A percentile compares a stretch with the other conserved stretches of the same genome.
Evolutionary conservation across 805 yeast species (phyloP).

Genomic region (Wickerhamiella sergipiensis): DNA sequence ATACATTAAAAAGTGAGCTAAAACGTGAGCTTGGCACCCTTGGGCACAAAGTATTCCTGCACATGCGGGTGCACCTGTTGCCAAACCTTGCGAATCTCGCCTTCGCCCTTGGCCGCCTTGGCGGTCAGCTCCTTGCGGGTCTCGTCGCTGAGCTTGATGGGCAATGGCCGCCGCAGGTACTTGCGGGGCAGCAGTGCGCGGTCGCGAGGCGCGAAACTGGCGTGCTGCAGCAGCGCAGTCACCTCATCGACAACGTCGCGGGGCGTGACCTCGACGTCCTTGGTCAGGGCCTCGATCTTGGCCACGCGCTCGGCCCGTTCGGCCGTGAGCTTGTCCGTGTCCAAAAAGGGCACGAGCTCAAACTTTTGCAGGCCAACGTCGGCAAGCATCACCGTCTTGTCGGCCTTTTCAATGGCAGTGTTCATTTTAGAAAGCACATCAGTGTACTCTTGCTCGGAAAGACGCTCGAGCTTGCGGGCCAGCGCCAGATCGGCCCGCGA

Average conservation of each 20-base stretch:
- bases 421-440: constrained; percentile 23
- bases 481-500: constrained; percentile 27
- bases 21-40: constrained; percentile 17
- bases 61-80: constrained; percentile 41
- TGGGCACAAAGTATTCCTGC: constrained; percentile 31
- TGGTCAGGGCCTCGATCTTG: constrained; percentile 15
- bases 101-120: constrained; percentile 35
- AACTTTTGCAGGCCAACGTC: constrained; percentile 19
- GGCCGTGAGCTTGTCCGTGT: constrained; percentile 24
- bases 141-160: constrained; percentile 34
- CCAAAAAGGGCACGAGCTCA: constrained; percentile 29
- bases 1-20: constrained; percentile 13
- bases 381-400: constrained; percentile 37
- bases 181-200: constrained; percentile 31
- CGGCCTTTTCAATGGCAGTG: constrained; percentile 23
- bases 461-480: constrained; percentile 20
- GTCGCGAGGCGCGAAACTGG: constrained; percentile 23
- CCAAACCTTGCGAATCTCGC: constrained; percentile 42
- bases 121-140: constrained; percentile 19
- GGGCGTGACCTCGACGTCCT: constrained; percentile 20
- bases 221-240: constrained; percentile 29
- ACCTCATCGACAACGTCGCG: constrained; percentile 31
- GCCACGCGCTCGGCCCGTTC: constrained; percentile 5
- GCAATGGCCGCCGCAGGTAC: constrained; percentile 43
- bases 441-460: constrained; percentile 25